Evolutionary conservation across 176 grass and related monocot genomes (phyloP).

Genomic region (Aegilops tauschii): DNA sequence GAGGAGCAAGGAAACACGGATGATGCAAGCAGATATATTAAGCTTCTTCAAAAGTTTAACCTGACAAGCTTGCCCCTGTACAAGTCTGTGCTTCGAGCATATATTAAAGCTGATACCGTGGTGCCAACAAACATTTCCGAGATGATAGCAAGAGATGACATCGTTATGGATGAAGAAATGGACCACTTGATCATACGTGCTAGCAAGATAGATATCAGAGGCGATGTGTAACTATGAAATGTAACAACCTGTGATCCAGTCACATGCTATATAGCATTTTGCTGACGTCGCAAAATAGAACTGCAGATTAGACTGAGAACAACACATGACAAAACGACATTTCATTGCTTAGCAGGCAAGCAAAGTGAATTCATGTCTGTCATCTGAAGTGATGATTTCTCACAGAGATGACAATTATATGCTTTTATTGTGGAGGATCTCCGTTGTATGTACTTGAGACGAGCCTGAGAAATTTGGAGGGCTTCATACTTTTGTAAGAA

Average conservation of each 20-base stretch:
- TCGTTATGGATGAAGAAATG: slow-evolving; percentile 64
- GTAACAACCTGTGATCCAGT: neutral
- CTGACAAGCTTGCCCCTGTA: slow-evolving; percentile 64
- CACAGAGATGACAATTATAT: neutral
- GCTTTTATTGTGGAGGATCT: neutral
- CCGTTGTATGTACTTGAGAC: neutral
- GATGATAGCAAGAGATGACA: slow-evolving; percentile 58
- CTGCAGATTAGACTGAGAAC: neutral
- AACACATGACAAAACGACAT: neutral
- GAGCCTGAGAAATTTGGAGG: neutral
- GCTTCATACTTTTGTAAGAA: neutral
- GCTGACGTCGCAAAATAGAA: neutral
- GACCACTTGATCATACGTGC: slow-evolving; percentile 39
- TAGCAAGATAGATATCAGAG: slow-evolving; percentile 32
- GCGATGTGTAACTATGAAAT: slow-evolving; percentile 18
- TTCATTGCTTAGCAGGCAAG: neutral
- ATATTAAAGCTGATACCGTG: slow-evolving; percentile 50
- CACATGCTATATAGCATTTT: neutral
- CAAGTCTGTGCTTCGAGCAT: slow-evolving; percentile 64
- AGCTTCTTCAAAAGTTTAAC: slow-evolving; percentile 52
- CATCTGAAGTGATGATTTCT: neutral
- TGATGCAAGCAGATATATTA: slow-evolving; percentile 38
- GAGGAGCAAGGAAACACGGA: slow-evolving; percentile 52
- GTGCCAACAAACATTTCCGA: slow-evolving; percentile 47
- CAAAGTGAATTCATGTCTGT: neutral